A percentile compares a stretch with the other conserved stretches of the same genome.
phyloP scores from a whole-genome alignment of 805 yeast species.

The Starmerella ratchasimensis region DNA sequence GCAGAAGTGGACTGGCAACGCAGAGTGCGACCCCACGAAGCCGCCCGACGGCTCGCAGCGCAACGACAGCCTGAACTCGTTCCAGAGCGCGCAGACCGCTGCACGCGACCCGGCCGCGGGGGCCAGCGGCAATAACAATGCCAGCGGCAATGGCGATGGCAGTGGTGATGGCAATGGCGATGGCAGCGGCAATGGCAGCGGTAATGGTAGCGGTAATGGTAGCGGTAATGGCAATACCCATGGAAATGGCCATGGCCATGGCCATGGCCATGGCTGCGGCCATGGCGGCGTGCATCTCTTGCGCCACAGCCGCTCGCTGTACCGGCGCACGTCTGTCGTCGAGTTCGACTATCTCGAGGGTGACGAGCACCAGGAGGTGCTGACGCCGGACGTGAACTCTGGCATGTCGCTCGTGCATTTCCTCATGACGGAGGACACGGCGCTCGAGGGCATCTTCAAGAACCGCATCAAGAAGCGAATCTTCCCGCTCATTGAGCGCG shows the following conservation, averaged over 20 bases:
- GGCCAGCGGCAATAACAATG: too few relatives aligned
- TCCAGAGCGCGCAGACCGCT: neutral
- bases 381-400: neutral
- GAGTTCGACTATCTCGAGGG: neutral
- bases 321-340: neutral
- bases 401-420: slow-evolving; percentile 72
- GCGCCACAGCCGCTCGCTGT: neutral
- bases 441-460: slow-evolving; percentile 41
- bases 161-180: too few relatives aligned
- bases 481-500: slow-evolving; percentile 71
- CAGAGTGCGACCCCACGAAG: slow-evolving; percentile 49
- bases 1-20: slow-evolving; percentile 73
- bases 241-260: too few relatives aligned
- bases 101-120: neutral
- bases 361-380: neutral
- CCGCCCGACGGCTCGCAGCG: slow-evolving; percentile 25
- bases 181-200: too few relatives aligned
- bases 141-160: too few relatives aligned
- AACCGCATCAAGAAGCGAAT: slow-evolving; percentile 53
- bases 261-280: too few relatives aligned
- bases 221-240: too few relatives aligned
- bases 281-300: too few relatives aligned
- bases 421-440: slow-evolving; percentile 47
- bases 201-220: too few relatives aligned
- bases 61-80: neutral